Evolutionary conservation across 2,329 filamentous ascomycete species (phyloP).

Genomic region (Neophaeococcomyces mojaviensis): DNA sequence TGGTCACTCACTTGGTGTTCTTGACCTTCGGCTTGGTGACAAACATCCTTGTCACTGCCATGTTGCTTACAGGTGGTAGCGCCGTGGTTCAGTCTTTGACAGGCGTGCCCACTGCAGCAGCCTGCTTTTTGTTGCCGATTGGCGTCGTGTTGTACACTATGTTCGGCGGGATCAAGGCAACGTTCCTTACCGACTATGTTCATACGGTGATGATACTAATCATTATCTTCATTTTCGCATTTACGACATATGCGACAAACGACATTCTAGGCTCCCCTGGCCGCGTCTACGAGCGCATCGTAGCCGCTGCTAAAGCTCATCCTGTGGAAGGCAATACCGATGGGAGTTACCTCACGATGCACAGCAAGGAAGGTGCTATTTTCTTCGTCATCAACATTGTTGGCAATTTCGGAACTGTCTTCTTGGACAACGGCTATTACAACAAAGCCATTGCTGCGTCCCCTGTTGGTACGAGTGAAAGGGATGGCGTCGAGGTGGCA

Average conservation of each 20-base stretch:
- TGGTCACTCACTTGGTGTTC: constrained; percentile 65
- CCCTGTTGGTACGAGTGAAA: no score
- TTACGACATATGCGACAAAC: constrained; percentile 72
- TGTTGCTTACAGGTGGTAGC: constrained; percentile 77
- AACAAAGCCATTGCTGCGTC: constrained; percentile 89
- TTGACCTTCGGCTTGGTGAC: constrained; percentile 76
- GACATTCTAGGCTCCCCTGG: constrained; percentile 65
- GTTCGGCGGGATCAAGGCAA: constrained; percentile 70
- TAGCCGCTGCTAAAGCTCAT: constrained; percentile 59
- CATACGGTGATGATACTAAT: constrained; percentile 73
- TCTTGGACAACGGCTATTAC: constrained; percentile 80
- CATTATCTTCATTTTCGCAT: constrained; percentile 77
- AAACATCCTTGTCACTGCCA: constrained; percentile 79
- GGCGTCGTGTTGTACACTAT: constrained; percentile 72
- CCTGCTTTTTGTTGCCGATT: constrained; percentile 73
- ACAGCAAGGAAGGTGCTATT: constrained; percentile 68
- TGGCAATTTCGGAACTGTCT: constrained; percentile 74
- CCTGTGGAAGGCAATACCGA: constrained; percentile 72
- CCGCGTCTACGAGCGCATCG: constrained; percentile 70
- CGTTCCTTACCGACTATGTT: constrained; percentile 77
- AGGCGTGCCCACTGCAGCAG: constrained; percentile 69
- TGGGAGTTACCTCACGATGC: constrained; percentile 83
- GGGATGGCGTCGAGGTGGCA: no score
- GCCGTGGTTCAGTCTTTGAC: constrained; percentile 66
- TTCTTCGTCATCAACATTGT: constrained; percentile 91